phyloP scores from a whole-genome alignment of 1,284 basidiomycete genomes.

The Leccinum pachyderme region DNA sequence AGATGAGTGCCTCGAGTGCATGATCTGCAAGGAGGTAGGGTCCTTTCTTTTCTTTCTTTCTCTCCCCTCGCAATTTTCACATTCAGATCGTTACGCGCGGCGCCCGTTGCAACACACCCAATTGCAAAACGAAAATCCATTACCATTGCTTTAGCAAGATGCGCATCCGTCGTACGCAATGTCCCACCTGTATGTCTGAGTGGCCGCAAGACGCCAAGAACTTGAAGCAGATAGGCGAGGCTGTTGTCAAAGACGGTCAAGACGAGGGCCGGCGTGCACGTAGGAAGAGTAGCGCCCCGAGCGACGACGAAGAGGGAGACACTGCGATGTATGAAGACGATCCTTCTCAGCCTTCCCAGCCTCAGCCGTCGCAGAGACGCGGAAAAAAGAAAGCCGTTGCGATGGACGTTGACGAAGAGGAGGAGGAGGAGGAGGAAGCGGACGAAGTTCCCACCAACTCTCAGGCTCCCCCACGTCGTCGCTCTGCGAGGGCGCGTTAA shows the following conservation, averaged over 20 bases:
- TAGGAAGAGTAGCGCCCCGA: slow-evolving; percentile 35
- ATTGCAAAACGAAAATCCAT: slow-evolving; percentile 70
- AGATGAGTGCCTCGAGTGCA: slow-evolving; percentile 71
- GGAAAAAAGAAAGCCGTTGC: slow-evolving; percentile 34
- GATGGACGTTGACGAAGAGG: slow-evolving; percentile 37
- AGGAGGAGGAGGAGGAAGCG: slow-evolving; percentile 30
- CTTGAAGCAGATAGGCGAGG: slow-evolving; percentile 61
- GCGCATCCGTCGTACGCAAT: slow-evolving; percentile 42
- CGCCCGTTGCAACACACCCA: slow-evolving; percentile 56
- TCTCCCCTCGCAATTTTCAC: slow-evolving; percentile 30
- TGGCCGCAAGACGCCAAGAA: slow-evolving; percentile 54
- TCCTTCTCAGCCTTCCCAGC: slow-evolving; percentile 20
- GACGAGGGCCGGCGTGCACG: slow-evolving; percentile 50
- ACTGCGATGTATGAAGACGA: slow-evolving; percentile 35
- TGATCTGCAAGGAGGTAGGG: slow-evolving; percentile 68
- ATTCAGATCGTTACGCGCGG: slow-evolving; percentile 71
- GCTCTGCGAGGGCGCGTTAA: slow-evolving; percentile 27
- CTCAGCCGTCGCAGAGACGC: slow-evolving; percentile 23
- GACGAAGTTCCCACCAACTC: slow-evolving; percentile 25
- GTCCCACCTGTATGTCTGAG: slow-evolving; percentile 55
- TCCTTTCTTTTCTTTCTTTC: background rate
- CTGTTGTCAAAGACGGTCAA: slow-evolving; percentile 56
- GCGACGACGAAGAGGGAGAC: slow-evolving; percentile 44
- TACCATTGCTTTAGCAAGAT: slow-evolving; percentile 56
- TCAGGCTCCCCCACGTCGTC: slow-evolving; percentile 23